phyloP scores from a whole-genome alignment of 78 protist genomes.

The Acrasis kona region DNA sequence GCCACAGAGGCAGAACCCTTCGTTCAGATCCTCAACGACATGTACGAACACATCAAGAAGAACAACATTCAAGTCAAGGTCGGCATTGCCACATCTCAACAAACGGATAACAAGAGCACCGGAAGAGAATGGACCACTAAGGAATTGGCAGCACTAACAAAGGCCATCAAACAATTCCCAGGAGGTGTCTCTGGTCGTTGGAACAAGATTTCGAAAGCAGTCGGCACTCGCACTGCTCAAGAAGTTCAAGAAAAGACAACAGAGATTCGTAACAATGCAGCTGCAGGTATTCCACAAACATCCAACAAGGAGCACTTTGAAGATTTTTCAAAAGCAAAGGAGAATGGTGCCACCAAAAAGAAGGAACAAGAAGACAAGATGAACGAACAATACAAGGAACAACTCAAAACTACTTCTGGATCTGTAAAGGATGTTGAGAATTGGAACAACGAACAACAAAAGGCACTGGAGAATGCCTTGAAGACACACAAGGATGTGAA shows the following conservation, averaged over 20 bases:
- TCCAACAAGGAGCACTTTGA: background rate
- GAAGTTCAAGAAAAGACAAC: constrained; percentile 49
- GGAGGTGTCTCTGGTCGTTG: constrained; percentile 38
- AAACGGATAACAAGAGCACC: constrained; percentile 7
- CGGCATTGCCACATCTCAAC: background rate
- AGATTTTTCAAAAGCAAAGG: background rate
- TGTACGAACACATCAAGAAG: constrained; percentile 39
- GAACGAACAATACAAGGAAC: background rate
- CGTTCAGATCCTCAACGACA: background rate
- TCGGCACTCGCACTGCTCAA: constrained; percentile 48
- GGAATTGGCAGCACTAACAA: constrained; percentile 45
- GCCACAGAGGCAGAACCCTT: no score
- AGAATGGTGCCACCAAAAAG: background rate
- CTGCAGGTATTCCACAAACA: background rate
- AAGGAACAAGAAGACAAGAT: background rate
- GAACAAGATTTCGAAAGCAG: constrained; percentile 35
- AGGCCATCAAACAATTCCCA: constrained; percentile 53
- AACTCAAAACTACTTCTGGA: background rate
- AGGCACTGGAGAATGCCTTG: background rate
- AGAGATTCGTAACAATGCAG: background rate
- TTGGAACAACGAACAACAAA: background rate
- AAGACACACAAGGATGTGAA: background rate
- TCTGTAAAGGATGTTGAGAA: background rate
- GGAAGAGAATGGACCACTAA: constrained; percentile 46
- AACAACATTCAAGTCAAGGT: constrained; percentile 19